Percentiles rank a stretch among this genome's conserved stretches.
phyloP scores from a whole-genome alignment of 2,329 filamentous ascomycete genomes.

The Aspergillus cejpii region DNA sequence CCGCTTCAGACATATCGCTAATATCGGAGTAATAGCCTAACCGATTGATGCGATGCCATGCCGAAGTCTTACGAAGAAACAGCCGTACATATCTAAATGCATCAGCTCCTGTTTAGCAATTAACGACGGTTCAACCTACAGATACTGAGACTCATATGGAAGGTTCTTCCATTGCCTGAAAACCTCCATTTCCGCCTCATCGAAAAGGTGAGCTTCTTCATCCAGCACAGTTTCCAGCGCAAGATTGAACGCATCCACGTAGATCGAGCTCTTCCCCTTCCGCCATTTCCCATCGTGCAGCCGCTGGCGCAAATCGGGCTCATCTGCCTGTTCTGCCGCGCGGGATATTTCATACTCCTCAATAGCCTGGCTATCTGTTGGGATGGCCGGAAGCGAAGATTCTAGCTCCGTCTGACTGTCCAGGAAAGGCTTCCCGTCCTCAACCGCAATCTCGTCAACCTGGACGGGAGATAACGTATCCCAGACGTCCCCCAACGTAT shows the following conservation, averaged over 20 bases:
- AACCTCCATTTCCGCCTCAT: slow-evolving; percentile 66
- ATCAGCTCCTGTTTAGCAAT: slow-evolving; percentile 1
- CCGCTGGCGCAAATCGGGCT: slow-evolving; percentile 43
- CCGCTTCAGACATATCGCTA: slow-evolving; percentile 61
- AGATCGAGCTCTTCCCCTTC: slow-evolving; percentile 77
- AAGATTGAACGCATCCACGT: slow-evolving; percentile 94
- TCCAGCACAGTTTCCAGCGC: slow-evolving; percentile 82
- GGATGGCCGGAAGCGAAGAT: slow-evolving; percentile 61
- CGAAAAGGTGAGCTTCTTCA: slow-evolving; percentile 82
- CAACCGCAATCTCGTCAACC: background rate
- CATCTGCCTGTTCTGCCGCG: slow-evolving; percentile 46
- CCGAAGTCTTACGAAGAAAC: slow-evolving; percentile 83
- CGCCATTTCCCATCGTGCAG: slow-evolving; percentile 59
- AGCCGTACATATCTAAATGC: slow-evolving; percentile 71
- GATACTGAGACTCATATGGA: slow-evolving; percentile 79
- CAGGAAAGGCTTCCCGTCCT: slow-evolving; percentile 10
- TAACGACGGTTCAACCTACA: slow-evolving; percentile 51
- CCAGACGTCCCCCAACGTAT: slow-evolving; percentile 34
- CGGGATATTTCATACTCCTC: slow-evolving; percentile 69
- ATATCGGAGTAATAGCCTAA: slow-evolving; percentile 80
- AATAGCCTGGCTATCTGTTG: slow-evolving; percentile 64
- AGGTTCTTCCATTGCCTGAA: slow-evolving; percentile 70
- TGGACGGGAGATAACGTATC: slow-evolving; percentile 16
- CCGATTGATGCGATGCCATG: slow-evolving; percentile 77
- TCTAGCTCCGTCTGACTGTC: slow-evolving; percentile 60